These are phyloP conservation scores for Artemisia annua DNA, from an alignment of 129 eudicot genomes.

Conservation along the genomic window DNA sequence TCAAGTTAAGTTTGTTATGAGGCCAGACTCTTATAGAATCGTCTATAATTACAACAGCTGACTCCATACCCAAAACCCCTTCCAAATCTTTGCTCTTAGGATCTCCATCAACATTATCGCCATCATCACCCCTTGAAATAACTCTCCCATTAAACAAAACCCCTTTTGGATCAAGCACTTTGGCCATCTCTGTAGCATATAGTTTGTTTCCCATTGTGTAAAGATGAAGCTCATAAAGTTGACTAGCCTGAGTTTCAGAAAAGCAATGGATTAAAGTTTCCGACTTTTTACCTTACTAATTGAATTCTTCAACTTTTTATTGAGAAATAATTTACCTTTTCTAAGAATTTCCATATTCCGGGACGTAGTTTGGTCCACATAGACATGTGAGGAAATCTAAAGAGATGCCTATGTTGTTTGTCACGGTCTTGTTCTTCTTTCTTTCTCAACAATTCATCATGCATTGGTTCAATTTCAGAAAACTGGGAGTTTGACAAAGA, in stretches of 20 bases:
- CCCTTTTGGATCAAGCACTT: conserved; percentile 97
- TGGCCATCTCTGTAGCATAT: conserved; percentile 99
- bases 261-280: conserved; percentile 2
- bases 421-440: conserved; percentile 96
- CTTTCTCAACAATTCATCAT: conserved; percentile 85
- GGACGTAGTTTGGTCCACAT: conserved; percentile 99
- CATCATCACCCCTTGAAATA: conserved; percentile 91
- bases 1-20: conserved; percentile 86
- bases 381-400: conserved; percentile 94
- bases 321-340: conserved; percentile 53
- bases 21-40: conserved; percentile 99
- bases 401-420: conserved; percentile 72
- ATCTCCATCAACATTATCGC: conserved; percentile 80
- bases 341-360: conserved; percentile 95
- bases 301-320: not conserved
- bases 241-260: conserved; percentile 65
- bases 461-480: conserved; percentile 74
- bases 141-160: conserved; percentile 85
- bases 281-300: not conserved
- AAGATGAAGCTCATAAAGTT: conserved; percentile 87
- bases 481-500: conserved; percentile 45
- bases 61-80: conserved; percentile 99
- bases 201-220: conserved; percentile 99
- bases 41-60: conserved; percentile 91
- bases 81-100: conserved; percentile 94